Base-by-base conservation (phyloP, 1,284 basidiomycete species). In the Moesziomyces sp. region DNA sequence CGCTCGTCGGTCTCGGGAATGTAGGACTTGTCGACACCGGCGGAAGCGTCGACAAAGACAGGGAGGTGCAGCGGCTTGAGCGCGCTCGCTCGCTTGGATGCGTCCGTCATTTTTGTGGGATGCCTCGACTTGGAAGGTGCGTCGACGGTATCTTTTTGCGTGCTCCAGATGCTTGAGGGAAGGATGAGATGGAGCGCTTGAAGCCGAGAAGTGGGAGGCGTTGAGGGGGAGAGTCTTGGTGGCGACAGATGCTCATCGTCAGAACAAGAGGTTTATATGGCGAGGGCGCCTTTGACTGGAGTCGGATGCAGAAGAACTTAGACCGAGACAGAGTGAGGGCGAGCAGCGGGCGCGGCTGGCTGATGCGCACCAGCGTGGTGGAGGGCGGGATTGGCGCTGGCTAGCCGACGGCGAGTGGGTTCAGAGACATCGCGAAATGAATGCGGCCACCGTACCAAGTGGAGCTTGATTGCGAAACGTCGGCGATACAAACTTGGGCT, bases 1-100 rank as follows among this genome's bases (percentile, higher is more conserved):
- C 68, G 57, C 46, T 53, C 61, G 46, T 71, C 68, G 54, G 58
- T 58, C 40, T 73, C 58, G 46, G 74, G 56, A 28, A 38, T 34
- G 52, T 70, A 70, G 24, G 40, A 26, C 55, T 63, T 66, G 64
- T 60, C 59, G 19, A 43, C 49, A 23, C 64, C 66, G 14, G 60
- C 52, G 13, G 63, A 52, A 9, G 56, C 71, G 7, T 61, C 74
- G 34, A 78, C 59, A 21, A 70, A 70, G 24, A 64, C 61, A 4
- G 67, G 67, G 11, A 70, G 61, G 34, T 54, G 21, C 28, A 70
- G 57, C 46, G 67, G 67, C 46, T 30, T 59, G 43, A 70, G 56
- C 48, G 48, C 51, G 53, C 56, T 59, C 4, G 16, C 21, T 52
- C 67, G 35, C 50, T 70, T 58, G n/a, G 54, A 42, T 16, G 58